Percentiles rank a stretch among this genome's conserved stretches.
Conservation (phyloP, 495 filamentous ascomycete species). For the Penicillium ucsense region DNA sequence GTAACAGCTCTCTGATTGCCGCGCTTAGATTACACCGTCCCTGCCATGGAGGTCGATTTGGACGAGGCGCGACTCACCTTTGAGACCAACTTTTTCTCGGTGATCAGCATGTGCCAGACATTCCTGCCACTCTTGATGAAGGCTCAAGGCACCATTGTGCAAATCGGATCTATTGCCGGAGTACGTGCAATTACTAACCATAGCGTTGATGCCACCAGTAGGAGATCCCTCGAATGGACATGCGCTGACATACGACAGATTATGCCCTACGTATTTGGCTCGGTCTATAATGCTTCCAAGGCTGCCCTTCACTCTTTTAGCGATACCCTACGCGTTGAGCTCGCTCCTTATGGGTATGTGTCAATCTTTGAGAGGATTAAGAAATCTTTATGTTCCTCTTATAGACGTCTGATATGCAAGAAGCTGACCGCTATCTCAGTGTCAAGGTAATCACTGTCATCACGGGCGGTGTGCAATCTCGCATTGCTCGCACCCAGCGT, state of each 20-base stretch:
- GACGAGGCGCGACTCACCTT: slow-evolving; percentile 43
- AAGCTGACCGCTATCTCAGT: slow-evolving; percentile 7
- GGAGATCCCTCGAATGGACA: background rate
- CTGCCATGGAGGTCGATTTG: slow-evolving; percentile 46
- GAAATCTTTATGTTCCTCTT: too few species aligned
- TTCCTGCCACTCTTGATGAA: slow-evolving; percentile 50
- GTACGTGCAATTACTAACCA: slow-evolving; percentile 11
- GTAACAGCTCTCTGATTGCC: too few species aligned
- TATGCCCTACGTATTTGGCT: slow-evolving; percentile 47
- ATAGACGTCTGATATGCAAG: background rate
- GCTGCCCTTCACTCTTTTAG: slow-evolving; percentile 52
- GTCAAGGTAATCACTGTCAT: slow-evolving; percentile 48
- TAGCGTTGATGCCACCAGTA: too few species aligned
- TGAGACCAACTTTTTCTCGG: slow-evolving; percentile 49
- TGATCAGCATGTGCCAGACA: slow-evolving; percentile 49
- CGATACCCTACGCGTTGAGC: slow-evolving; percentile 49
- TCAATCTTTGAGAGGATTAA: background rate
- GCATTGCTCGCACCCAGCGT: slow-evolving; percentile 44
- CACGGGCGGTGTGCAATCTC: slow-evolving; percentile 53
- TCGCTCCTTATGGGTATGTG: slow-evolving; percentile 36
- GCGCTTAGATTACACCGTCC: slow-evolving; percentile 46
- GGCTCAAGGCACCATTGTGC: slow-evolving; percentile 51
- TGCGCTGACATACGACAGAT: slow-evolving; percentile 15
- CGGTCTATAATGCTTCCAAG: slow-evolving; percentile 55
- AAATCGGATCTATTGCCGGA: slow-evolving; percentile 48